Evolutionary conservation across 176 grass and related monocot genomes (phyloP).

Genomic region (Otatea glauca): DNA sequence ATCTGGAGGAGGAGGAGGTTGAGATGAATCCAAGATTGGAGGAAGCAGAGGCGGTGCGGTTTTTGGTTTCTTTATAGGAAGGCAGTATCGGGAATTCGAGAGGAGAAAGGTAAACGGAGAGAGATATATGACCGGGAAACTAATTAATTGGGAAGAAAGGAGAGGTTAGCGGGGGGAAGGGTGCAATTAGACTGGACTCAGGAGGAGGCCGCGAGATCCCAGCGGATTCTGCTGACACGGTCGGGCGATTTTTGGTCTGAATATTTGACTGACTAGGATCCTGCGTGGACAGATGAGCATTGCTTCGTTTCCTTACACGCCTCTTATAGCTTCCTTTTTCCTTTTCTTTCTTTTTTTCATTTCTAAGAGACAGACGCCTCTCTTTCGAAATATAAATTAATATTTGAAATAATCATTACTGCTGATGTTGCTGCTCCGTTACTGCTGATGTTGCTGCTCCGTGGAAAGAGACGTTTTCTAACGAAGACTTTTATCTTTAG

Average conservation of each 20-base stretch:
- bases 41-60: constrained; percentile 14
- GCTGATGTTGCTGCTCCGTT: too few relatives aligned
- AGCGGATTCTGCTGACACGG: constrained; percentile 6
- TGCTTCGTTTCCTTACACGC: too few relatives aligned
- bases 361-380: background rate
- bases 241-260: background rate
- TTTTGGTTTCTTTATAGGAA: background rate
- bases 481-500: too few relatives aligned
- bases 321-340: too few relatives aligned
- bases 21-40: constrained; percentile 42
- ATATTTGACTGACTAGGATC: constrained; percentile 21
- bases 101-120: background rate
- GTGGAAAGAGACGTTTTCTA: too few relatives aligned
- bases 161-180: too few relatives aligned
- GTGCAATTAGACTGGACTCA: too few relatives aligned
- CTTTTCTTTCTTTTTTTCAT: too few relatives aligned
- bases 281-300: background rate
- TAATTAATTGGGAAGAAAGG: background rate
- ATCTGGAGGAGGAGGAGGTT: background rate
- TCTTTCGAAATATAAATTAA: background rate
- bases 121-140: background rate
- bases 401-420: too few relatives aligned
- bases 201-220: background rate
- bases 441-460: too few relatives aligned
- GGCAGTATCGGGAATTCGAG: background rate